Conservation (phyloP, 768 basidiomycete species). For the Naganishia kalamii region DNA sequence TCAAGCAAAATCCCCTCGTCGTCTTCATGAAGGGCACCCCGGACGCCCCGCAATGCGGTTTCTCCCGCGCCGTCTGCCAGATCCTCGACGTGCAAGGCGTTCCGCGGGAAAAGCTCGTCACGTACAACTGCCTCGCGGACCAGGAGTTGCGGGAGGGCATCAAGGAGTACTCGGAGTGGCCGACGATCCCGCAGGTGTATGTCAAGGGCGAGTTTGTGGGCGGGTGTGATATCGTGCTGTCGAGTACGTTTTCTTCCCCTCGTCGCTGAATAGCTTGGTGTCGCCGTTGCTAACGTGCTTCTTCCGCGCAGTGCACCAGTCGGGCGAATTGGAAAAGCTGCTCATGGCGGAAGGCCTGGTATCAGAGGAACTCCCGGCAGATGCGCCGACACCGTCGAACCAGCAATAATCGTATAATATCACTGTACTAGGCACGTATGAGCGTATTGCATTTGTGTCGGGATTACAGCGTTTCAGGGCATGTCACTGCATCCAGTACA, state of each 20-base stretch:
- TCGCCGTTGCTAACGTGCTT: not conserved
- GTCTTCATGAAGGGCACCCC: constrained; percentile 98
- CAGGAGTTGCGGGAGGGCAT: constrained; percentile 72
- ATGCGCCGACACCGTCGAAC: constrained; percentile 25
- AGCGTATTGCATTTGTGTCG: too few species aligned
- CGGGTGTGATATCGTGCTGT: constrained; percentile 88
- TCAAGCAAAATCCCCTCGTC: constrained; percentile 71
- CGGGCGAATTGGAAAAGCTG: constrained; percentile 80
- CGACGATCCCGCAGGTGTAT: constrained; percentile 92
- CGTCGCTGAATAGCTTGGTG: not conserved
- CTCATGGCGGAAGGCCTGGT: constrained; percentile 67
- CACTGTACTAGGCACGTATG: too few species aligned
- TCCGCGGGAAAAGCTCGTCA: constrained; percentile 69
- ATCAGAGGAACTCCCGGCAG: constrained; percentile 49
- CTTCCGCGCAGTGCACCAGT: constrained; percentile 74
- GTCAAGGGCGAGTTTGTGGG: constrained; percentile 92
- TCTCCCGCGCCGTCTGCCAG: constrained; percentile 88
- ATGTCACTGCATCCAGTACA: too few species aligned
- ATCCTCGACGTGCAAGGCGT: constrained; percentile 78
- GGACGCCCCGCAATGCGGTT: constrained; percentile 79
- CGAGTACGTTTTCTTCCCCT: constrained; percentile 57
- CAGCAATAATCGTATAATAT: constrained; percentile 16
- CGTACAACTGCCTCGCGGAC: constrained; percentile 86
- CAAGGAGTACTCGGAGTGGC: constrained; percentile 98
- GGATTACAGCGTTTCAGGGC: too few species aligned